Base-by-base conservation (phyloP, 31 red algal genomes). In the Porphyra umbilicalis region DNA sequence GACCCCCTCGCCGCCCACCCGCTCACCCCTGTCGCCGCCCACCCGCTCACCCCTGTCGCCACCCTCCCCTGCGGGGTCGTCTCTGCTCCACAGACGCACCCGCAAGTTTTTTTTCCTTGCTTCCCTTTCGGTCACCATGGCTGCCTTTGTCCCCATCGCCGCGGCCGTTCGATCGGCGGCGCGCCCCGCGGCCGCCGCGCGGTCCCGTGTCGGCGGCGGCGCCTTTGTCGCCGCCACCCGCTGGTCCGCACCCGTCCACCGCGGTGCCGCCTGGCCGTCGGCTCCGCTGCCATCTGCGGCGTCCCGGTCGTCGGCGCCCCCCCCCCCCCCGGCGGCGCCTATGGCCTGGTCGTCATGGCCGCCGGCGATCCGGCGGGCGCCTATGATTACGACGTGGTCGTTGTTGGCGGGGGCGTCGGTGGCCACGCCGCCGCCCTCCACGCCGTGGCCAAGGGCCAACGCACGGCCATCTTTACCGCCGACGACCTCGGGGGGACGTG, bases 351-450 rank as follows among this genome's bases (percentile, higher is more conserved):
- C 4, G 77, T 79, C 20, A 36, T 79, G 35, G 35, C 35, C 4
- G 20, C 74, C 30, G 32, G 76, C n/a, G 83, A 78, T 79, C 83
- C 33, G 79, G 68, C 76, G 2, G 37, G n/a, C 79, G 34, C 16
- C 30, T 92, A 83, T 67, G 97, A 99, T 79, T 99, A 94, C 77
- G 97, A 99, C 82, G 76, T 99, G 13, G 94, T 90, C 33, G 85
- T 99, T 36, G 86, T 99, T 25, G 97, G 97, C 1, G 94, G 92
- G 30, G 97, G 97, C 67, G 94, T 96, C 29, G 97, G 94, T 38
- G 97, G 97, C 14, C 94, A 96, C 79, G 97, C 92, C 37, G 97
- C 97, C 8, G 97, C 97, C 10, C 83, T 96, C n/a, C 97, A 96
- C 82, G 94, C 94, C 0, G 75, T 83, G 25, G 68, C 86, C 38